Evolutionary conservation across 2,329 filamentous ascomycete species (phyloP), one percentile per base, ranked within the genome.

Genomic region (Rhynchosporium graminicola): DNA sequence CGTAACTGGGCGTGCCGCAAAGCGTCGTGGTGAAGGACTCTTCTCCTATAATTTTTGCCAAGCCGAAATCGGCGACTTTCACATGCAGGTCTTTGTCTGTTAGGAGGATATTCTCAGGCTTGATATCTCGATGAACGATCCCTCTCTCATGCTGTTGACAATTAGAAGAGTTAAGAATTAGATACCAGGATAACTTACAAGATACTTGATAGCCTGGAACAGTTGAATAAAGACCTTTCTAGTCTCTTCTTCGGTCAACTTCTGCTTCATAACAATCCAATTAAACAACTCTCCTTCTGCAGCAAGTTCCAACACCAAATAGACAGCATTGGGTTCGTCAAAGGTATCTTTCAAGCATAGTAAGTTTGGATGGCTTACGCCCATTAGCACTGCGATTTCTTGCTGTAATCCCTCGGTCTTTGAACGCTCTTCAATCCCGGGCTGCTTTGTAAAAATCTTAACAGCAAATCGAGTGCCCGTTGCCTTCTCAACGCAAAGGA

Each of bases 1-100:
- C 94, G 74, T 99, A 97, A 76, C 90, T 95, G 5, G 94, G 95
- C n/a, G 95, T 99, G 66, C 95, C 95, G 74, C 95, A 95, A 66
- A 99, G 80, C 0, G 95, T 98, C 0, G 93, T 97, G 1, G 95
- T 98, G 74, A 99, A 99, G 0, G 94, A 97, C 74, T 97, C 92
- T 75, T 99, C 95, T 66, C 96, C 96, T 68, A 99, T 97, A 68
- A 99, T 98, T 78, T 99, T 99, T 47, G 95, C 94, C 43, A 99
- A 83, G 51, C 95, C 95, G 76, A 99, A 99, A 76, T 99, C 95
- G 26, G 93, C 95, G 65, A 99, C 79, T 77, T 99, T 99, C 67
- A 97, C 88, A 63, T 88, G 87, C 33, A 97, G 79, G 40, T 95
- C 83, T 72, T 91, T 92, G 76, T 97, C 92, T 4, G 89, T 87